Conservation (phyloP, 1,284 basidiomycete species). For the Sparassis latifolia region DNA sequence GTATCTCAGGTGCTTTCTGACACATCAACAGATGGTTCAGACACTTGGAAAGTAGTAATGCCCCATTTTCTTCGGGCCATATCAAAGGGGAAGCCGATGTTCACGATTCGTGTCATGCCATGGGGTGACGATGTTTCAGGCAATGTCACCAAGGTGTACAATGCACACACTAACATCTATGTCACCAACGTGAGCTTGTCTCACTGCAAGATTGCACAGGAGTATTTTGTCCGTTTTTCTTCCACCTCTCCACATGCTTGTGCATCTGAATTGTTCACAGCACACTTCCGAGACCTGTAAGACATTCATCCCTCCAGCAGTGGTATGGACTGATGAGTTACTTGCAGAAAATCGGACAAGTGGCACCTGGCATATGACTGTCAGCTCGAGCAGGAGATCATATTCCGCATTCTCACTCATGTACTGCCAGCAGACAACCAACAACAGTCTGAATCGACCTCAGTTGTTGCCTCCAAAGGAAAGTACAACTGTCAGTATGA, state of each 20-base stretch:
- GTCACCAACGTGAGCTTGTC: slow-evolving; percentile 12
- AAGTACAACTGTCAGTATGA: slow-evolving; percentile 7
- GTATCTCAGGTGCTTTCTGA: too few species aligned
- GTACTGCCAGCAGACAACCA: slow-evolving; percentile 30
- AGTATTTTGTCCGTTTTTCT: slow-evolving; percentile 17
- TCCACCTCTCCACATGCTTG: slow-evolving; percentile 25
- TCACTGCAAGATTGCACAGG: slow-evolving; percentile 8
- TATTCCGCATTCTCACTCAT: slow-evolving; percentile 20
- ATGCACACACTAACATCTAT: slow-evolving; percentile 18
- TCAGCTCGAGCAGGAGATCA: slow-evolving; percentile 15
- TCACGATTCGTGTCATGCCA: background rate
- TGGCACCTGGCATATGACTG: slow-evolving; percentile 20
- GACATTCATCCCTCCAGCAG: background rate
- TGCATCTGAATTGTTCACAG: slow-evolving; percentile 24
- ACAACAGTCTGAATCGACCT: slow-evolving; percentile 25
- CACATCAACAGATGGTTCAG: too few species aligned
- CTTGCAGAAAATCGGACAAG: background rate
- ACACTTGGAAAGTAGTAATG: too few species aligned
- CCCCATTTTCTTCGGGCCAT: slow-evolving; percentile 2
- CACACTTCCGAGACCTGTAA: slow-evolving; percentile 3
- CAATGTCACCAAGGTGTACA: slow-evolving; percentile 18
- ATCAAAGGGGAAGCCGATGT: slow-evolving; percentile 1
- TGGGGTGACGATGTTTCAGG: slow-evolving; percentile 23
- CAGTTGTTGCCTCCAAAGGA: slow-evolving; percentile 19
- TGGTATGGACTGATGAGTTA: background rate